Base-by-base conservation (phyloP, 2,329 filamentous ascomycete genomes). In the Talaromyces rugulosus region DNA sequence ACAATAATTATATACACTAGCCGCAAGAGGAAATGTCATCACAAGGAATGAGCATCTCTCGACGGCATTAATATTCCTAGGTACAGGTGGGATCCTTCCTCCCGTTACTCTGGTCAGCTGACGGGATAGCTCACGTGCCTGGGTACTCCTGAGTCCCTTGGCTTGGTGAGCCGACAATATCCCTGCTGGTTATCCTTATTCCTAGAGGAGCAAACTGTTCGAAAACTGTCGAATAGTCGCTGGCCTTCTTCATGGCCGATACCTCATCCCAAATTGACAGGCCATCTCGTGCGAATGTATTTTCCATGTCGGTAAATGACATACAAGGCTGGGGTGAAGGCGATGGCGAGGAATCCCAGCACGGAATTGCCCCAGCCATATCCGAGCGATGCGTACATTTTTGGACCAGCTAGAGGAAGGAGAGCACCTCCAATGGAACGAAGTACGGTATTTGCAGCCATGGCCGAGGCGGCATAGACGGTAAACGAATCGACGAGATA, bases 401-500 rank as follows among this genome's bases (percentile, higher is more conserved):
- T 75, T 1, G 80, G 72, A 0, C 85, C 86, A 27, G 84, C 85
- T 1, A 88, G 73, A 0, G 86, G 86, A 1, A 88, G 80, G 0
- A 84, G 77, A 12, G 85, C 85, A 0, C 82, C 84, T 0, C 81
- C 79, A 63, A 86, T 72, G 3, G 79, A 83, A 40, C 83, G 74
- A 23, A 85, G 74, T 11, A 85, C 78, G 0, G 82, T 80, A 18
- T 81, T 81, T 0, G 81, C 83, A 0, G 81, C 83, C 28, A 82
- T 78, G 0, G 81, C 80, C 61, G 70, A 74, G 0, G 79, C 79
- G 0, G 79, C 77, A 42, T 69, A 63, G 31, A 75, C 76, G 3
- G 74, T 72, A 14, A 77, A 78, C 62, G 79, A 80, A 64, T 87
- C 84, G 28, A 88, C 80, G 2, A 87, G 78, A 66, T 88, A 88